Conservation (phyloP, 495 filamentous ascomycete genomes). For the Hyaloscypha bicolor region DNA sequence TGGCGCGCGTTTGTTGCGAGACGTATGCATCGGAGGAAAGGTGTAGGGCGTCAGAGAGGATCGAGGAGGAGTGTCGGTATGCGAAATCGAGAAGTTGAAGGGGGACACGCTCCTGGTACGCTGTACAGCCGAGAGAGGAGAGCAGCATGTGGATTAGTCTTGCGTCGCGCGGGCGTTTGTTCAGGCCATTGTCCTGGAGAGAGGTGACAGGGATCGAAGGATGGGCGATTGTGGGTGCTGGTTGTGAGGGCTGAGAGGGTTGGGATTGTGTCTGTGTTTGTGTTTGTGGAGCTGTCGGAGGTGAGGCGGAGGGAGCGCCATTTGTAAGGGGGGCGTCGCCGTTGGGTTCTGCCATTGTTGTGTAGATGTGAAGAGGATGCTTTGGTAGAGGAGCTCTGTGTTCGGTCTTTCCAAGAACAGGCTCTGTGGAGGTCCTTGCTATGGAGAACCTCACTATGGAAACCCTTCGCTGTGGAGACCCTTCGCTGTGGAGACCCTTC, state of each 20-base stretch:
- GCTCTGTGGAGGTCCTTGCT: too few relatives aligned
- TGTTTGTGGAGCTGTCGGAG: background rate
- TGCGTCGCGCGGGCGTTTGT: slow-evolving; percentile 84
- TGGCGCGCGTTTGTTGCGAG: slow-evolving; percentile 51
- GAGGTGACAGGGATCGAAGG: slow-evolving; percentile 48
- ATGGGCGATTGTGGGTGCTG: slow-evolving; percentile 21
- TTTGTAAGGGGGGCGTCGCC: slow-evolving; percentile 43
- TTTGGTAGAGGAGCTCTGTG: too few relatives aligned
- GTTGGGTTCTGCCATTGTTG: slow-evolving; percentile 40
- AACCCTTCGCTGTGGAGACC: too few relatives aligned
- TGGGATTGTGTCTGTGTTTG: too few relatives aligned
- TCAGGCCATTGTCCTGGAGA: slow-evolving; percentile 59
- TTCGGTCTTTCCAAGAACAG: too few relatives aligned
- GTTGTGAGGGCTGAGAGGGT: slow-evolving; percentile 13
- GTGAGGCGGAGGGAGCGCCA: slow-evolving; percentile 25
- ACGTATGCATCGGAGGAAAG: slow-evolving; percentile 65
- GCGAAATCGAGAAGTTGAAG: slow-evolving; percentile 96
- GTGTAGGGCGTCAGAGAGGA: slow-evolving; percentile 67
- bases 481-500: too few relatives aligned
- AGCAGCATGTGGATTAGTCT: slow-evolving; percentile 91
- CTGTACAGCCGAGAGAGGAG: slow-evolving; percentile 79
- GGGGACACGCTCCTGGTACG: slow-evolving; percentile 92
- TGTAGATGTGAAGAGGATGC: too few relatives aligned
- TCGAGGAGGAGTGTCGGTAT: slow-evolving; percentile 74
- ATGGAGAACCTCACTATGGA: too few relatives aligned